Conservation (phyloP, 495 filamentous ascomycete species). For the Penicillium arizonense region DNA sequence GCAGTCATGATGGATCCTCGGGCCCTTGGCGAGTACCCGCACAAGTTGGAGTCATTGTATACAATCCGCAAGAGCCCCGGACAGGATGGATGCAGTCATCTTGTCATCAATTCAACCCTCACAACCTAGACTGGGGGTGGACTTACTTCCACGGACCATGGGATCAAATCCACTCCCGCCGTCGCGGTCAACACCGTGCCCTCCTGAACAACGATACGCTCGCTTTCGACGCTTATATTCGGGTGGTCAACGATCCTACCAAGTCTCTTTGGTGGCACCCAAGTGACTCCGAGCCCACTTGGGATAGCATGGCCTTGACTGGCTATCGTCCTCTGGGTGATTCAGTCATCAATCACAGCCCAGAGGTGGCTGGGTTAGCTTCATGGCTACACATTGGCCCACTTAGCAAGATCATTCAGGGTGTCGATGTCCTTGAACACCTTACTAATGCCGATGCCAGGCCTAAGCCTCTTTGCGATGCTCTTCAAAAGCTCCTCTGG, state of each 20-base stretch:
- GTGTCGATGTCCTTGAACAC: slow-evolving; percentile 48
- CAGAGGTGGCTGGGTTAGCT: slow-evolving; percentile 52
- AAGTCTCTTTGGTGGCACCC: slow-evolving; percentile 62
- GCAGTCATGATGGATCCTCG: slow-evolving; percentile 7
- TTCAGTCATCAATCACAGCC: slow-evolving; percentile 47
- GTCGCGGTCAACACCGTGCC: slow-evolving; percentile 58
- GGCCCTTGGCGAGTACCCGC: slow-evolving; percentile 53
- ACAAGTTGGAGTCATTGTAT: slow-evolving; percentile 62
- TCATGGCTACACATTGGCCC: slow-evolving; percentile 60
- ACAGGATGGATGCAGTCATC: slow-evolving; percentile 56
- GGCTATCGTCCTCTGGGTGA: slow-evolving; percentile 55
- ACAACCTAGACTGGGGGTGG: slow-evolving; percentile 66
- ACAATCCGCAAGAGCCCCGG: slow-evolving; percentile 65
- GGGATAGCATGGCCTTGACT: slow-evolving; percentile 69
- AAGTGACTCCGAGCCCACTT: slow-evolving; percentile 62
- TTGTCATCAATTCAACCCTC: slow-evolving; percentile 57
- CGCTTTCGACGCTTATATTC: slow-evolving; percentile 63
- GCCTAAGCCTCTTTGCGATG: slow-evolving; percentile 52
- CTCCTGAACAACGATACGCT: slow-evolving; percentile 63
- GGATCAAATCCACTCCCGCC: slow-evolving; percentile 57
- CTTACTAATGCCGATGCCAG: slow-evolving; percentile 44
- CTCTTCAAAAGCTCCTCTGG: slow-evolving; percentile 47
- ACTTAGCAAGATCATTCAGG: slow-evolving; percentile 55
- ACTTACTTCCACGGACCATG: slow-evolving; percentile 63
- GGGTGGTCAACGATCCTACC: slow-evolving; percentile 61